Evolutionary conservation across 768 basidiomycete species (phyloP), one percentile per base, ranked within the genome.

Genomic region (Russula olivacea): DNA sequence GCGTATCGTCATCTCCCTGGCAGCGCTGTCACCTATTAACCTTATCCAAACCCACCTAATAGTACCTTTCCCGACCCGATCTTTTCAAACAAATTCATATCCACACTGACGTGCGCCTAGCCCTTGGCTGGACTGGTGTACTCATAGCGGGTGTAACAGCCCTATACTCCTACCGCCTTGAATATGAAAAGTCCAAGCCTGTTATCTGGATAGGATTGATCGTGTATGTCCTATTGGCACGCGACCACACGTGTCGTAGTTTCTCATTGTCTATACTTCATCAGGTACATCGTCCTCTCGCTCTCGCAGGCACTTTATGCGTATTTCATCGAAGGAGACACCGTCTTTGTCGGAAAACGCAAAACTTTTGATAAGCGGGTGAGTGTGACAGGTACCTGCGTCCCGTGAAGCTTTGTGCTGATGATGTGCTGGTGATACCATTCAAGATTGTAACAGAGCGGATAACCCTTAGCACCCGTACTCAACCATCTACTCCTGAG

Each of bases 311-410:
- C 88, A 14, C 76, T 91, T 36, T 96, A 96, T 70, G 81, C 88
- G n/a, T 91, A 89, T 71, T 90, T 91, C 66, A 74, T 95, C 61
- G 93, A 95, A 72, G 86, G 88, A 38, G 81, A 89, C 62, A 87
- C 84, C 57, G 84, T 96, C 63, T 98, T 93, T 71, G 84, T 89
- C 28, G 94, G 94, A 40, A 91, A 88, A 72, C 85, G 94, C 66
- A 93, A 95, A 75, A 88, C 90, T 17, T 85, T 96, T 66, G 89
- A 90, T 17, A 93, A 91, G 73, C 81, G 91, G 62, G 91, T 92
- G 67, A 63, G 86, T 77, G 23, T 55, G 41, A 8, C 3, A n/a
- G 15, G 23, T 28, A 15, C 30, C 48, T 19, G 25, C 55, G 4
- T 25, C 49, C 32, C 12, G 12, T 12, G 36, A 34, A 28, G 12